Percentiles rank a stretch among this genome's conserved stretches.
Evolutionary conservation across 768 basidiomycete species (phyloP).

Genomic region (Tulasnella sp.): DNA sequence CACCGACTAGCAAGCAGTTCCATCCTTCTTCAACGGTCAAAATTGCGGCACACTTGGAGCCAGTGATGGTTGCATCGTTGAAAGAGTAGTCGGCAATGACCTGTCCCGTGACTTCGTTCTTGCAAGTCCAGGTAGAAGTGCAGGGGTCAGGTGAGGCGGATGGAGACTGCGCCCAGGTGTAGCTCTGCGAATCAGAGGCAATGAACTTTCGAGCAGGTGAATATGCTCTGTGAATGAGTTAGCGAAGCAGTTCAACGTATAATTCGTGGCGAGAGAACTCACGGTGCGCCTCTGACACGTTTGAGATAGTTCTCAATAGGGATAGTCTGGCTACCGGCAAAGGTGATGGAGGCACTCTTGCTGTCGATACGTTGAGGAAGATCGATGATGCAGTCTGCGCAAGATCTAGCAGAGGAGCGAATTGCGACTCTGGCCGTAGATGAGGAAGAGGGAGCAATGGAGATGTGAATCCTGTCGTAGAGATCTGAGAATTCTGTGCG

Average conservation of each 20-base stretch:
- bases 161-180: constrained; percentile 3
- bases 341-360: neutral
- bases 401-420: neutral
- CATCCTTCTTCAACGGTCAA: constrained; percentile 9
- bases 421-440: neutral
- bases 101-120: neutral
- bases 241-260: neutral
- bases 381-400: constrained; percentile 4
- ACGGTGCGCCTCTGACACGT: neutral
- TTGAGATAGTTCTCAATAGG: constrained; percentile 4
- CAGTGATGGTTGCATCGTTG: constrained; percentile 7
- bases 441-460: neutral
- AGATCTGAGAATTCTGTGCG: constrained; percentile 4
- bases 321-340: neutral
- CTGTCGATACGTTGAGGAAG: constrained; percentile 1
- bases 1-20: constrained; percentile 3
- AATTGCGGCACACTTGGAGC: constrained; percentile 7
- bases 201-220: constrained; percentile 8
- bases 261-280: neutral
- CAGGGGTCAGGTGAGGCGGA: constrained; percentile 1
- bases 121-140: constrained; percentile 4
- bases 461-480: constrained; percentile 5
- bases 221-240: neutral
- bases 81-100: constrained; percentile 9
- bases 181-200: constrained; percentile 7